A percentile compares a stretch with the other conserved stretches of the same genome.
These are phyloP conservation scores for Wallacemonas collosoma DNA, from an alignment of 208 protist genomes.

Conservation along the genomic window DNA sequence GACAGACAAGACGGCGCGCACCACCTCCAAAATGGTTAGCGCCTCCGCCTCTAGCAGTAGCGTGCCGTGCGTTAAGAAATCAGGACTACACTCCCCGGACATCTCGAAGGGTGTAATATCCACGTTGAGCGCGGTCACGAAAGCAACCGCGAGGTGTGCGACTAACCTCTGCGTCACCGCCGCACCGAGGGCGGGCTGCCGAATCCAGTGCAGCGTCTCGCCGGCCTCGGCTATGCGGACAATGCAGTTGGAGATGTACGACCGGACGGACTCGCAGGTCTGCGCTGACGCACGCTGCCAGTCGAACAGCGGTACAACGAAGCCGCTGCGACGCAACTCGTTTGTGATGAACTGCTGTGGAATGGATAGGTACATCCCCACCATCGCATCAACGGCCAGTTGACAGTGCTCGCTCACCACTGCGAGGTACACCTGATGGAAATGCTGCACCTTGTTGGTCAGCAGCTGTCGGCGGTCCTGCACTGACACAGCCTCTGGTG, in stretches of 20 bases:
- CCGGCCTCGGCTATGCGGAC: conserved; percentile 67
- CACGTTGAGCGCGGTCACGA: conserved; percentile 66
- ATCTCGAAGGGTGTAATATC: conserved; percentile 84
- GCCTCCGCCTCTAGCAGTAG: conserved; percentile 82
- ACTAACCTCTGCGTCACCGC: conserved; percentile 79
- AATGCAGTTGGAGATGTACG: conserved; percentile 79
- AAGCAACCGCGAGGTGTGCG: conserved; percentile 57
- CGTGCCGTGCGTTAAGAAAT: conserved; percentile 65
- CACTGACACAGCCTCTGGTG: conserved; percentile 27
- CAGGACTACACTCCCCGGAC: conserved; percentile 72
- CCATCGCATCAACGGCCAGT: conserved; percentile 80
- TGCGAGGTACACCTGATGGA: conserved; percentile 53
- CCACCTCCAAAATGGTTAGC: conserved; percentile 55
- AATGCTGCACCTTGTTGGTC: conserved; percentile 30
- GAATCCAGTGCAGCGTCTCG: conserved; percentile 71
- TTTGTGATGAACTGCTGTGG: conserved; percentile 76
- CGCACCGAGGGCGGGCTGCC: conserved; percentile 71
- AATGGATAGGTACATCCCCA: conserved; percentile 67
- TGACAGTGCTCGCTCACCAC: conserved; percentile 84
- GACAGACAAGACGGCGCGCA: conserved; percentile 48
- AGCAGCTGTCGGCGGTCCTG: conserved; percentile 20
- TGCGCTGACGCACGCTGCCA: conserved; percentile 79
- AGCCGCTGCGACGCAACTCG: conserved; percentile 59
- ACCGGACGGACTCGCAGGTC: conserved; percentile 64
- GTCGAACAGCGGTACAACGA: conserved; percentile 75